These are phyloP conservation scores for Myrmaecium sp. DNA, from an alignment of 2,329 filamentous ascomycete species.

Conservation along the genomic window DNA sequence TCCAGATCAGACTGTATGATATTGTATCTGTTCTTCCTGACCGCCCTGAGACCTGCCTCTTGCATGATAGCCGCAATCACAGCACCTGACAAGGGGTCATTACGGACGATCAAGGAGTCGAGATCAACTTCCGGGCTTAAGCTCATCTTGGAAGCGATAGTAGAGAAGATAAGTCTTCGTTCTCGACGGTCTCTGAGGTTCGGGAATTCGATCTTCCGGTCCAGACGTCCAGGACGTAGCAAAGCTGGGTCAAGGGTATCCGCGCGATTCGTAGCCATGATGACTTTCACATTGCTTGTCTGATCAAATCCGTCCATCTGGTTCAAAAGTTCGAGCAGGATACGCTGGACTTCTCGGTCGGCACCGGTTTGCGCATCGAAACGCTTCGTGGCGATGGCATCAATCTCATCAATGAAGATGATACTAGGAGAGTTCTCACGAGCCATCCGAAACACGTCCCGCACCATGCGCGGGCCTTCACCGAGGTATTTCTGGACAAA, in stretches of 20 bases:
- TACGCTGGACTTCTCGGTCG: constrained; percentile 96
- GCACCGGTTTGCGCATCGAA: constrained; percentile 98
- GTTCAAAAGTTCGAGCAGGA: constrained; percentile 89
- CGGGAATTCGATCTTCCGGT: constrained; percentile 99
- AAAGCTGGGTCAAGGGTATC: constrained; percentile 93
- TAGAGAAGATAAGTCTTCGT: constrained; percentile 88
- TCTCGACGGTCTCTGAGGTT: constrained; percentile 83
- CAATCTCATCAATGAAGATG: constrained; percentile 99
- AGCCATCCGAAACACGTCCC: constrained; percentile 97
- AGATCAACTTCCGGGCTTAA: constrained; percentile 91
- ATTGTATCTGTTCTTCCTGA: constrained; percentile 96
- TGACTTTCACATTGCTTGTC: constrained; percentile 97
- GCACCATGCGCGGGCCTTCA: constrained; percentile 95
- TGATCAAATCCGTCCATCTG: constrained; percentile 99
- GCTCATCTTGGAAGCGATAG: constrained; percentile 96
- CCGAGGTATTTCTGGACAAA: constrained; percentile 98
- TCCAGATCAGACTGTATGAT: constrained; percentile 96
- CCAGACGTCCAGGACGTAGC: constrained; percentile 82
- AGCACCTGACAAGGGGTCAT: constrained; percentile 86
- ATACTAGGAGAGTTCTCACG: constrained; percentile 95
- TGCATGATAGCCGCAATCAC: constrained; percentile 99
- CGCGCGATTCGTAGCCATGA: constrained; percentile 98
- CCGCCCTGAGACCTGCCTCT: constrained; percentile 83
- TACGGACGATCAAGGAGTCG: constrained; percentile 88
- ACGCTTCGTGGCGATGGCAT: constrained; percentile 96